Evolutionary conservation across 805 yeast species (phyloP).

Genomic region (Candida caryicola): DNA sequence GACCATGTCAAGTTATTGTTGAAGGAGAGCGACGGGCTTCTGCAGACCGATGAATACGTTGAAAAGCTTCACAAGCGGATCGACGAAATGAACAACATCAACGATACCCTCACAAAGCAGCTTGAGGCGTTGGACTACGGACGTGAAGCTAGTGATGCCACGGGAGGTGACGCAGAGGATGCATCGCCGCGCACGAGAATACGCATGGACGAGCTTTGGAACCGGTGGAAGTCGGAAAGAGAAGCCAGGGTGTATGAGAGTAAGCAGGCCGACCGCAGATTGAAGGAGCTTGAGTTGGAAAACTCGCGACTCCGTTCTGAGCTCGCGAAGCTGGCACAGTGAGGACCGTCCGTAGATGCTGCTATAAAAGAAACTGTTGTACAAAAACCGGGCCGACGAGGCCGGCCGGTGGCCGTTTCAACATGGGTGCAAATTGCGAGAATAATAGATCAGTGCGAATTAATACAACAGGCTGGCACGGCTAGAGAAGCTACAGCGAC

Average conservation of each 20-base stretch:
- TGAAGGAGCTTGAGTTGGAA: conserved; percentile 55
- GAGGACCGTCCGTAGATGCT: too few species aligned
- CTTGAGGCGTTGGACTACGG: conserved; percentile 8
- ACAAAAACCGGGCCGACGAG: too few species aligned
- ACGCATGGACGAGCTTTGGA: conserved; percentile 60
- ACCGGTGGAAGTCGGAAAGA: conserved; percentile 66
- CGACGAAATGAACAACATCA: conserved; percentile 23
- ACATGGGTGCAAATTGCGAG: too few species aligned
- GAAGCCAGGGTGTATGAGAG: conserved; percentile 65
- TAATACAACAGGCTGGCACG: too few species aligned
- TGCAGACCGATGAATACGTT: conserved; percentile 20
- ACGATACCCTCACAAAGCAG: conserved; percentile 19
- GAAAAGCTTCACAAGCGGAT: conserved; percentile 22
- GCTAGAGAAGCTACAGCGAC: background rate
- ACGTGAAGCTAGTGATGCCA: conserved; percentile 6
- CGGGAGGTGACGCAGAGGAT: background rate
- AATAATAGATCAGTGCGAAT: too few species aligned
- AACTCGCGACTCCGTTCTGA: conserved; percentile 38
- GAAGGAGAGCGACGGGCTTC: conserved; percentile 28
- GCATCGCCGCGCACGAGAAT: conserved; percentile 39
- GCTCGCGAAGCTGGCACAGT: conserved; percentile 5
- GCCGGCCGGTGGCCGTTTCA: too few species aligned
- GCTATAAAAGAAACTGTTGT: too few species aligned
- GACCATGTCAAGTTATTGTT: conserved; percentile 48
- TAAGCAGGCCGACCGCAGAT: conserved; percentile 50